phyloP scores from a whole-genome alignment of 2,329 filamentous ascomycete species.

The Xylariaceae sp. region DNA sequence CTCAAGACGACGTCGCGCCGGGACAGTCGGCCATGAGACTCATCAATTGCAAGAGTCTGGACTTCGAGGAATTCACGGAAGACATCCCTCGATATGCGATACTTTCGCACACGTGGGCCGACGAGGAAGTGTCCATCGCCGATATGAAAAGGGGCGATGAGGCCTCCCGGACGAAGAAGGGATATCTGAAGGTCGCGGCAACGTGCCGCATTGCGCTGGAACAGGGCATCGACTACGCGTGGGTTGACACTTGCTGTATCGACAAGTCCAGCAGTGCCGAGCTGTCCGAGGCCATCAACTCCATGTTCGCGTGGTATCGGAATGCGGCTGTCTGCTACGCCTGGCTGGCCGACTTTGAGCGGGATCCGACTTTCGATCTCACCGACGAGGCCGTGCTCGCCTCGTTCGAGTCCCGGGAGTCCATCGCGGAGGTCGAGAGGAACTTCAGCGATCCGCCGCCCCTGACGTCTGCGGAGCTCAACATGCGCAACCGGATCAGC shows the following conservation, averaged over 20 bases:
- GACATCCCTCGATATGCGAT: constrained; percentile 24
- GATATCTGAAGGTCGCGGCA: constrained; percentile 17
- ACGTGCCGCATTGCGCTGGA: constrained; percentile 18
- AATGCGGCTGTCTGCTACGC: constrained; percentile 20
- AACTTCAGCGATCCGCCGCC: constrained; percentile 17
- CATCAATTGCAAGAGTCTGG: constrained; percentile 19
- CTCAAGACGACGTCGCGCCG: no score
- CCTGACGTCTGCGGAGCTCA: constrained; percentile 15
- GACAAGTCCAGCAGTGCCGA: constrained; percentile 27
- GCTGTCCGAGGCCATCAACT: constrained; percentile 26
- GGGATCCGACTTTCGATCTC: constrained; percentile 9
- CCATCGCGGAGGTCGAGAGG: constrained; percentile 8
- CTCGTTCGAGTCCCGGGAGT: constrained; percentile 19
- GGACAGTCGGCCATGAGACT: constrained; percentile 17
- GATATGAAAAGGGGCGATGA: constrained; percentile 13
- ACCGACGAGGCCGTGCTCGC: constrained; percentile 13
- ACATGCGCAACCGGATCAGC: constrained; percentile 17
- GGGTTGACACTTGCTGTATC: constrained; percentile 27
- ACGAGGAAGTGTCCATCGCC: constrained; percentile 17
- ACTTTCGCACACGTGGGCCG: constrained; percentile 25
- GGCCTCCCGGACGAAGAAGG: neutral
- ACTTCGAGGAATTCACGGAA: constrained; percentile 22
- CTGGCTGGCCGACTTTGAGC: constrained; percentile 21
- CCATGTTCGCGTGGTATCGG: constrained; percentile 26
- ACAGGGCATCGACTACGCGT: constrained; percentile 20